Evolutionary conservation across 768 basidiomycete species (phyloP).

Genomic region (Xerocomus spinulosus): DNA sequence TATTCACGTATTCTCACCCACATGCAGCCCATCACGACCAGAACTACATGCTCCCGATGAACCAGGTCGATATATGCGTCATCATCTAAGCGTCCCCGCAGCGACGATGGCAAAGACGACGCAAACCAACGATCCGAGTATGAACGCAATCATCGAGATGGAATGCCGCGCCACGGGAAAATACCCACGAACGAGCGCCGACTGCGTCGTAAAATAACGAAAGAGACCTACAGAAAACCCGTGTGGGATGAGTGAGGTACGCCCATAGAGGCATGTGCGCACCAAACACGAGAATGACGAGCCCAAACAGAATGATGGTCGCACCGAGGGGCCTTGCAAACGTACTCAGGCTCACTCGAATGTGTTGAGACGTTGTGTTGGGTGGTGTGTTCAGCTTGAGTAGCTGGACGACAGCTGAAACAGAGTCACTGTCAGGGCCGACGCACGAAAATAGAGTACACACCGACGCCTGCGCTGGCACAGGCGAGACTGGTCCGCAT

Average conservation of each 20-base stretch:
- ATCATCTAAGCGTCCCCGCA: slow-evolving; percentile 20
- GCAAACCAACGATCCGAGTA: slow-evolving; percentile 39
- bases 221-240: too few relatives aligned
- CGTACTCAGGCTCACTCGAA: slow-evolving; percentile 13
- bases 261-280: too few relatives aligned
- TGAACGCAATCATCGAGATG: slow-evolving; percentile 36
- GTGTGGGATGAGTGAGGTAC: too few relatives aligned
- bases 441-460: slow-evolving; percentile 19
- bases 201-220: slow-evolving; percentile 52
- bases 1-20: too few relatives aligned
- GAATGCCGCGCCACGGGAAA: slow-evolving; percentile 52
- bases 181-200: slow-evolving; percentile 42
- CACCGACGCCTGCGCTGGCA: slow-evolving; percentile 56
- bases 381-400: slow-evolving; percentile 34
- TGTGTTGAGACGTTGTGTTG: neutral
- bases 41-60: too few relatives aligned
- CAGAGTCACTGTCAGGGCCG: too few relatives aligned
- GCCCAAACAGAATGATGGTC: slow-evolving; percentile 40
- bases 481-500: slow-evolving; percentile 57
- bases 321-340: slow-evolving; percentile 51
- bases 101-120: slow-evolving; percentile 42
- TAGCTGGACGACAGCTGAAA: slow-evolving; percentile 49
- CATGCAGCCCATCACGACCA: too few relatives aligned
- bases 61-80: too few relatives aligned
- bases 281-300: slow-evolving; percentile 43